phyloP scores from a whole-genome alignment of 2,329 filamentous ascomycete species.

The Calonectria montana region DNA sequence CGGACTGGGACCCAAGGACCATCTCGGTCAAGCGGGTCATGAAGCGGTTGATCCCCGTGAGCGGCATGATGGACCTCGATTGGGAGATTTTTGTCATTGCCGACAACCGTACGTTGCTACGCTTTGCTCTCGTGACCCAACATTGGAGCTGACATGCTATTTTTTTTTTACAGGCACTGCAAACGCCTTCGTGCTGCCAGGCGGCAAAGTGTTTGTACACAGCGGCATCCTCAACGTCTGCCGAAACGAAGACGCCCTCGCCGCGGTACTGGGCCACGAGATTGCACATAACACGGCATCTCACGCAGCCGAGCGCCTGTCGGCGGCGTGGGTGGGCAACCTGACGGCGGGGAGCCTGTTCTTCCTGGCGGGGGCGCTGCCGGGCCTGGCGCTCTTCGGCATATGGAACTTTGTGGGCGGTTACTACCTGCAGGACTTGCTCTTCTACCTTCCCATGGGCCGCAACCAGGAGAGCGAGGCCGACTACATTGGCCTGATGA shows the following conservation, averaged over 20 bases:
- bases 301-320: slow-evolving; percentile 74
- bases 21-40: slow-evolving; percentile 72
- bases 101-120: slow-evolving; percentile 59
- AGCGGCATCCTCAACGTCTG: slow-evolving; percentile 78
- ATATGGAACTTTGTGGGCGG: slow-evolving; percentile 59
- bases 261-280: slow-evolving; percentile 82
- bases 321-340: slow-evolving; percentile 63
- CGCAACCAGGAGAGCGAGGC: slow-evolving; percentile 81
- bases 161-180: slow-evolving; percentile 54
- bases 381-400: slow-evolving; percentile 52
- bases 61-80: slow-evolving; percentile 65
- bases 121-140: not conserved
- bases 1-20: slow-evolving; percentile 68
- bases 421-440: slow-evolving; percentile 65
- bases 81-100: slow-evolving; percentile 84
- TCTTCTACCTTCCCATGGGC: slow-evolving; percentile 76
- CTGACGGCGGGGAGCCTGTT: slow-evolving; percentile 63
- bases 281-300: slow-evolving; percentile 81
- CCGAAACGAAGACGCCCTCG: slow-evolving; percentile 74
- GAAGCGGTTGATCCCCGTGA: slow-evolving; percentile 73
- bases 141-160: not conserved
- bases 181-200: slow-evolving; percentile 84
- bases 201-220: slow-evolving; percentile 84
- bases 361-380: slow-evolving; percentile 57
- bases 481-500: slow-evolving; percentile 83